Base-by-base conservation (phyloP, 2,329 filamentous ascomycete species). In the Fusarium xylarioides region DNA sequence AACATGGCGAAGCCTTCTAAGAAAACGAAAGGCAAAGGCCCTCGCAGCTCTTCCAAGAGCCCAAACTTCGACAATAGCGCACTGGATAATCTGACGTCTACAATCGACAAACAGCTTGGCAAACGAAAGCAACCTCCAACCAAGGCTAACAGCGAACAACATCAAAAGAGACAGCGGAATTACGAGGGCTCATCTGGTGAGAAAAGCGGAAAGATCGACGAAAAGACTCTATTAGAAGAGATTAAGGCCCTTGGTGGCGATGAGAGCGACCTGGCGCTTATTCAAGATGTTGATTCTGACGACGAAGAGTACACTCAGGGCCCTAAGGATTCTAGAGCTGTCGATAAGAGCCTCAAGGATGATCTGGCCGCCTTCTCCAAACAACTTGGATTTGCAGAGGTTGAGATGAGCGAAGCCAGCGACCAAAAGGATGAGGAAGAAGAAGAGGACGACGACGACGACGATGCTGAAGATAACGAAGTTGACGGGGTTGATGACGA, bases 181-280 rank as follows among this genome's bases (percentile, higher is more conserved):
- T 76, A 75, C 2, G 75, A 78, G 21, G 73, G 66, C 14, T 54
- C 67, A 30, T 72, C 59, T 32, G 64, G 74, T 52, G 70, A 78
- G 74, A 74, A 74, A 30, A 61, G 68, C 40, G 37, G 50, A 21
- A 74, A 78, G 16, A 76, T 80, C 30, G 80, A 80, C 28, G 74
- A 80, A n/a, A 82, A 83, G 37, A 78, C 81, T 18, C 82, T 92
- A 9, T 81, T 92, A 12, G 86, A 89, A 63, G 91, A 92, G 76
- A 92, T 92, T 69, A 84, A 86, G 71, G 89, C 89, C 19, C 83
- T 93, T 4, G 91, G 90, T 7, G 91, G 91, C 19, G 89, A 91
- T 59, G 89, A 92, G 79, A 85, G 89, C 46, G 91, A 92, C 71
- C 79, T 91, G 47, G 87, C 89, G 40, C 85, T 92, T 38, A 86